Percentiles rank a stretch among this genome's conserved stretches.
Conservation (phyloP, 2,329 filamentous ascomycete species). For the Aspergillus carbonarius region DNA sequence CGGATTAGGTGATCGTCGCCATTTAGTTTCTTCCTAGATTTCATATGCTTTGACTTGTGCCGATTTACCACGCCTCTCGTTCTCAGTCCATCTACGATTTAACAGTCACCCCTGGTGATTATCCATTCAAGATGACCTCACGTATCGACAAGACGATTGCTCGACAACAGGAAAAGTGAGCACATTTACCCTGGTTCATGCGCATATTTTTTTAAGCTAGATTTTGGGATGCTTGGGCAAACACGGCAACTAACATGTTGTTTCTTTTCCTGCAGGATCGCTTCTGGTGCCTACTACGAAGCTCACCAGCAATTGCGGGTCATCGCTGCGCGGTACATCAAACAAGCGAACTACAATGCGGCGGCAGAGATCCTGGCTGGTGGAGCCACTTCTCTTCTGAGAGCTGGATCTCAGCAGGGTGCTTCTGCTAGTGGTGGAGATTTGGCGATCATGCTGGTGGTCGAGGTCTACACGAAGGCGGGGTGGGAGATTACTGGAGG, state of each 20-base stretch:
- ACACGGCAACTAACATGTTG: conserved; percentile 16
- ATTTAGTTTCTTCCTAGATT: no score
- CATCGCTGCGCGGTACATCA: conserved; percentile 90
- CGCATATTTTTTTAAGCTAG: neutral
- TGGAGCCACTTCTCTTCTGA: conserved; percentile 78
- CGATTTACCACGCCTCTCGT: neutral
- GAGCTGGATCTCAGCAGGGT: conserved; percentile 65
- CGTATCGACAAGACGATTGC: conserved; percentile 69
- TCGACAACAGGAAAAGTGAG: conserved; percentile 73
- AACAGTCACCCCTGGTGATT: conserved; percentile 1
- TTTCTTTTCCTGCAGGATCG: conserved; percentile 59
- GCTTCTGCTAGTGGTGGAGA: conserved; percentile 93
- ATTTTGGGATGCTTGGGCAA: neutral
- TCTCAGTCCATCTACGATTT: neutral
- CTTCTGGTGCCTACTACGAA: conserved; percentile 93
- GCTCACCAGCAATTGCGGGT: conserved; percentile 97
- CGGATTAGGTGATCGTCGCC: neutral
- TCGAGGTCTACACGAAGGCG: conserved; percentile 89
- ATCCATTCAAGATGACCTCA: conserved; percentile 39
- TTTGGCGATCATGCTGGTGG: conserved; percentile 77
- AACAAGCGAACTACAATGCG: conserved; percentile 77
- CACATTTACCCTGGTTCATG: neutral
- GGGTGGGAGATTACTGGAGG: conserved; percentile 62
- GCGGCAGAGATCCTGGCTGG: conserved; percentile 84
- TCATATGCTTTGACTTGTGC: no score